Evolutionary conservation across 768 basidiomycete species (phyloP).

Genomic region (Suillus placidus): DNA sequence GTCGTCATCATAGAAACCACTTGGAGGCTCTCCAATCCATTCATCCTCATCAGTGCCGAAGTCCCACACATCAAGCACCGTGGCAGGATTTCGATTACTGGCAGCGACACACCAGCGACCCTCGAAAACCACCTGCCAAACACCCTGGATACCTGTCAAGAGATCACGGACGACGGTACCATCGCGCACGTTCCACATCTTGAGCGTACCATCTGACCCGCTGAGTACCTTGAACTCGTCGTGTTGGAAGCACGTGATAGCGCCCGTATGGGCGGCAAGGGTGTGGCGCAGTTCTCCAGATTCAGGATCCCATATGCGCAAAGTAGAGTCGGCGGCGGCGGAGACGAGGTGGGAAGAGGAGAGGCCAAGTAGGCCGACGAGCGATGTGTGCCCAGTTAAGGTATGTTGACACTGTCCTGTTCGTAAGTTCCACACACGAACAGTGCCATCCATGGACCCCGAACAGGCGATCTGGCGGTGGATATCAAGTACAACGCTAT

Average conservation of each 20-base stretch:
- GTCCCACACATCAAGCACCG: constrained; percentile 89
- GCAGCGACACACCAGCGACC: constrained; percentile 95
- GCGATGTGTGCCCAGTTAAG: constrained; percentile 88
- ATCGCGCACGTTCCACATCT: constrained; percentile 96
- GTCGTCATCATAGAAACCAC: constrained; percentile 73
- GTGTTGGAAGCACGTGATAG: constrained; percentile 99
- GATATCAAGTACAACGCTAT: constrained; percentile 91
- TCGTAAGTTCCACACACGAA: constrained; percentile 90
- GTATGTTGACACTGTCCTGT: constrained; percentile 81
- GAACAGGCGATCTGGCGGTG: constrained; percentile 90
- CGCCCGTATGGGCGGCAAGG: constrained; percentile 89
- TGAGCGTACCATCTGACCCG: constrained; percentile 93
- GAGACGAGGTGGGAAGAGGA: constrained; percentile 92
- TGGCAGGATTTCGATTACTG: constrained; percentile 75
- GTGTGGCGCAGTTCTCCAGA: constrained; percentile 79
- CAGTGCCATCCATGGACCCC: constrained; percentile 97
- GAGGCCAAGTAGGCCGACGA: constrained; percentile 90
- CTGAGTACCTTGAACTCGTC: constrained; percentile 97
- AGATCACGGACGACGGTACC: constrained; percentile 87
- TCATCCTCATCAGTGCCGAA: constrained; percentile 77
- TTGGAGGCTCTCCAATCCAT: constrained; percentile 80
- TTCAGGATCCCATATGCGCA: constrained; percentile 93
- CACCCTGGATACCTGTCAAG: constrained; percentile 87
- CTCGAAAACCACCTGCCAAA: constrained; percentile 98
- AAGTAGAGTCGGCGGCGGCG: constrained; percentile 93